Evolutionary conservation across 495 filamentous ascomycete genomes (phyloP).

Genomic region (Parachaetomium inaequale): DNA sequence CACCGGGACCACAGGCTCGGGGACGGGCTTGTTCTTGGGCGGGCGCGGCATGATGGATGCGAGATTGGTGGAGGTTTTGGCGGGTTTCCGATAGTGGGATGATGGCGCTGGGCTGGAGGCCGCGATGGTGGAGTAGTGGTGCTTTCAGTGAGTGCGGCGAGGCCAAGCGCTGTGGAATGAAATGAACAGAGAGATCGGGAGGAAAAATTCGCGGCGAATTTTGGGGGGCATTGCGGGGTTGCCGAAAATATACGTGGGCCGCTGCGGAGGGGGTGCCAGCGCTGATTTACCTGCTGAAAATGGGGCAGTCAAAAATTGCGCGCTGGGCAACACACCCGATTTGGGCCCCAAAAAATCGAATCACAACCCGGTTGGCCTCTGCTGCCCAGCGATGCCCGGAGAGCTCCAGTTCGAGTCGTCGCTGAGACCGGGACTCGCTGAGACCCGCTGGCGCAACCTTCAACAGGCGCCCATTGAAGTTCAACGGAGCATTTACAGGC

Average conservation of each 20-base stretch:
- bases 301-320: conserved; percentile 29
- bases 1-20: conserved; percentile 35
- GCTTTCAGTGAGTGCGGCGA: conserved; percentile 13
- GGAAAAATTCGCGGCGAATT: conserved; percentile 33
- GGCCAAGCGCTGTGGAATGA: conserved; percentile 29
- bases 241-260: conserved; percentile 34
- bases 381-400: no score
- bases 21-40: conserved; percentile 33
- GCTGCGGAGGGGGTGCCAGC: conserved; percentile 24
- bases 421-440: not conserved
- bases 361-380: not conserved
- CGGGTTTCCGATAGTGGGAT: conserved; percentile 23
- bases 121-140: conserved; percentile 27
- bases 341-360: conserved; percentile 26
- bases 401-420: not conserved
- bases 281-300: conserved; percentile 34
- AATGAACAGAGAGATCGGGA: conserved; percentile 34
- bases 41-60: conserved; percentile 36
- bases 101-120: conserved; percentile 21
- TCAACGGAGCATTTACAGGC: not conserved
- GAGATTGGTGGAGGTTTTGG: conserved; percentile 12
- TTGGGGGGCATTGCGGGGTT: conserved; percentile 32
- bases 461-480: not conserved
- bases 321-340: conserved; percentile 23
- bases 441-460: not conserved